Evolutionary conservation across 192 early-diverging fungal species (phyloP).

Genomic region (Gonapodya sp.): DNA sequence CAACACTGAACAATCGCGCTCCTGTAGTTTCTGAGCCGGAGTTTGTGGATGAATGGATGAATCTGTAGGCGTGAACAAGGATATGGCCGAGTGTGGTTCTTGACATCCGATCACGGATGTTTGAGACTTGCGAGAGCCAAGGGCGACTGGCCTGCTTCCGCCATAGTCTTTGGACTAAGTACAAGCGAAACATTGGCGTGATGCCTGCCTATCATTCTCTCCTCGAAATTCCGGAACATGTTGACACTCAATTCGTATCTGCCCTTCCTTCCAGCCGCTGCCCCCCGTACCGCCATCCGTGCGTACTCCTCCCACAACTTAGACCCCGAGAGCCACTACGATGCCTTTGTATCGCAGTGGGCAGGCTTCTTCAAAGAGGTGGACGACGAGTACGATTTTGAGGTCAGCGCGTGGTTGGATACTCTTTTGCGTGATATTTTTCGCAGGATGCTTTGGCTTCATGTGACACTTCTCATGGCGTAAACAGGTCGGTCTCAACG

Average conservation of each 20-base stretch:
- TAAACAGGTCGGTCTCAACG: slow-evolving; percentile 79
- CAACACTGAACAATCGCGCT: no score
- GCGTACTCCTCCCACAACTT: neutral
- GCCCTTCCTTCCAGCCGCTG: neutral
- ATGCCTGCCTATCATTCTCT: neutral
- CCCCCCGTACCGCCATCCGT: neutral
- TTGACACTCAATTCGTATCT: neutral
- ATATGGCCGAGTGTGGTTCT: no score
- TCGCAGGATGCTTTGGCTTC: neutral
- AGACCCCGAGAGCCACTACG: slow-evolving; percentile 30
- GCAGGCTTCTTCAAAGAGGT: slow-evolving; percentile 74
- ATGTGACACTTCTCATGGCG: neutral
- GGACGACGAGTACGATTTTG: slow-evolving; percentile 93
- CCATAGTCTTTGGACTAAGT: neutral
- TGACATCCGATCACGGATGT: no score
- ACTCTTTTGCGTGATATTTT: neutral
- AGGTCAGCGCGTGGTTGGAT: slow-evolving; percentile 30
- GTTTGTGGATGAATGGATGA: no score
- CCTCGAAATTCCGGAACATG: neutral
- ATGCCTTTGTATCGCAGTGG: slow-evolving; percentile 68
- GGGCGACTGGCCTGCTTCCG: neutral
- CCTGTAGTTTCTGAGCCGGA: no score
- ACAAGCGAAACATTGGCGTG: neutral
- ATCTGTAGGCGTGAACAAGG: no score
- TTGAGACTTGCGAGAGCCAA: neutral